These are phyloP conservation scores for Pochonia chlamydosporia DNA, from an alignment of 2,329 filamentous ascomycete genomes.

Conservation along the genomic window DNA sequence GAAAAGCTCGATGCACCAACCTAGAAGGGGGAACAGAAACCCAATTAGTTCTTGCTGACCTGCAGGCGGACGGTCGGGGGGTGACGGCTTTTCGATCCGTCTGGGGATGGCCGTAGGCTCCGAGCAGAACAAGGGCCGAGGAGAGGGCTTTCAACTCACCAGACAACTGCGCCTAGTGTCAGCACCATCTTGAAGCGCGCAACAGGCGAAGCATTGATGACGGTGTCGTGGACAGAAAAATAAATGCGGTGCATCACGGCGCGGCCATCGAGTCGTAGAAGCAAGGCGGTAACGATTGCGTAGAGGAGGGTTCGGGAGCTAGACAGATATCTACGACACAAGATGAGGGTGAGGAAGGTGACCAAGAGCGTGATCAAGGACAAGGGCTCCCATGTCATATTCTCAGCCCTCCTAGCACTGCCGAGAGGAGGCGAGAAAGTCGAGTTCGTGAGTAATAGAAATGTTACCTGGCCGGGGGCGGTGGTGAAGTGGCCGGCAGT, in stretches of 20 bases:
- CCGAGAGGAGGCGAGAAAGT: constrained; percentile 5
- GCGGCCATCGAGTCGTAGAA: constrained; percentile 27
- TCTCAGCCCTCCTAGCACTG: constrained; percentile 24
- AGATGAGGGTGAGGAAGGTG: constrained; percentile 31
- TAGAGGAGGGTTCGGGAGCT: constrained; percentile 25
- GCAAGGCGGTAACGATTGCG: constrained; percentile 24
- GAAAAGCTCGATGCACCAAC: constrained; percentile 79
- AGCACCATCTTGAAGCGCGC: constrained; percentile 50
- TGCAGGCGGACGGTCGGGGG: too few species aligned
- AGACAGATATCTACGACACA: constrained; percentile 27
- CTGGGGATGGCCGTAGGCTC: too few species aligned
- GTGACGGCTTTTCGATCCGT: too few species aligned
- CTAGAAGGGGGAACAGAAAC: constrained; percentile 34
- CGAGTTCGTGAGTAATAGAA: neutral
- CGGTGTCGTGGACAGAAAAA: constrained; percentile 21
- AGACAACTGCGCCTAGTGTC: constrained; percentile 46
- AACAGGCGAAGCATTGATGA: constrained; percentile 40
- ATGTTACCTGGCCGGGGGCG: neutral
- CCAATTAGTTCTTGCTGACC: constrained; percentile 14
- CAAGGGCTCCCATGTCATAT: constrained; percentile 38
- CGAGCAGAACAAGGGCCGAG: constrained; percentile 4
- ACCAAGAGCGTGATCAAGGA: constrained; percentile 34
- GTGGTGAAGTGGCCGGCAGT: constrained; percentile 2
- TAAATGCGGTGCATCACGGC: constrained; percentile 23
- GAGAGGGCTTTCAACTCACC: constrained; percentile 33